Percentiles rank a stretch among this genome's conserved stretches.
These are phyloP conservation scores for Vitis cinerea DNA, from an alignment of 164 flowering plant genomes.

Conservation along the genomic window DNA sequence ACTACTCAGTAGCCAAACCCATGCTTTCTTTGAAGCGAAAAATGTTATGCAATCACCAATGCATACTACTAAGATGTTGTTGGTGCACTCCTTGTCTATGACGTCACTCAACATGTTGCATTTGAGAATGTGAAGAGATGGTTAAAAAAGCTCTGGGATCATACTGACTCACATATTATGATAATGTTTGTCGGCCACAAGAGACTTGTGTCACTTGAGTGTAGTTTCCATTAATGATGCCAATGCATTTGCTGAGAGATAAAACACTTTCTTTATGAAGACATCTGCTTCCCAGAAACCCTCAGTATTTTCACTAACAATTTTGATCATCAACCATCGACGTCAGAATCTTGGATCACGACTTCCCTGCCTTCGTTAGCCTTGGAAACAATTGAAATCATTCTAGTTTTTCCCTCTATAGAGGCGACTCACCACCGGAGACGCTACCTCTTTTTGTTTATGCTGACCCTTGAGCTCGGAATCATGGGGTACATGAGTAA, in stretches of 20 bases:
- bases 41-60: constrained; percentile 50
- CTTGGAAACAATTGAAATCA: too few relatives aligned
- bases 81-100: constrained; percentile 52
- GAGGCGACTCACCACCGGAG: too few relatives aligned
- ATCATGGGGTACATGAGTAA: constrained; percentile 20
- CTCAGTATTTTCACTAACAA: too few relatives aligned
- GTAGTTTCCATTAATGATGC: constrained; percentile 49
- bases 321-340: too few relatives aligned
- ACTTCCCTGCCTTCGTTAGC: too few relatives aligned
- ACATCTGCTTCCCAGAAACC: constrained; percentile 40
- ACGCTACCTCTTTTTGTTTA: too few relatives aligned
- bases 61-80: constrained; percentile 57
- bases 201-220: constrained; percentile 45
- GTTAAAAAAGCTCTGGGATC: constrained; percentile 47
- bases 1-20: too few relatives aligned
- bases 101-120: constrained; percentile 45
- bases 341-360: too few relatives aligned
- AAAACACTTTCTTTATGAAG: constrained; percentile 56
- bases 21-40: not conserved
- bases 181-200: constrained; percentile 56
- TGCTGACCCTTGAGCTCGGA: too few relatives aligned
- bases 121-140: constrained; percentile 57
- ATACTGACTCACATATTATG: constrained; percentile 49
- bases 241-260: constrained; percentile 54
- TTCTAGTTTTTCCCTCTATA: too few relatives aligned